Evolutionary conservation across 2,329 filamentous ascomycete genomes (phyloP), one percentile per base, ranked within the genome.

Genomic region (Gyromitra esculenta): DNA sequence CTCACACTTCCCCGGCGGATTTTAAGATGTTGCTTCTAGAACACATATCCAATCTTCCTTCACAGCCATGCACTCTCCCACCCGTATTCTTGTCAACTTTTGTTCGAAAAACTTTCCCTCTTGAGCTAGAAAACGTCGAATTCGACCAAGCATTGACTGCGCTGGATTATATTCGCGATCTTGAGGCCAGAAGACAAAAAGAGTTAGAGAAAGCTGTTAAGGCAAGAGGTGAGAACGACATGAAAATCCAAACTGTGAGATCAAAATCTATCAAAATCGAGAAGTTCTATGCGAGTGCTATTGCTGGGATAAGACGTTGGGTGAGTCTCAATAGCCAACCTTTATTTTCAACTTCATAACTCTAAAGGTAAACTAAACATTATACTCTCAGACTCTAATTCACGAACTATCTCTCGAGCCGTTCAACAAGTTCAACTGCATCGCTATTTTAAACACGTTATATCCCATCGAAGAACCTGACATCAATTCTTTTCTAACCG

Each of bases 361-460:
- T 73, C 5, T 13, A 56, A 45, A 63, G 65, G 57, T 64, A 73
- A 65, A 31, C 62, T 75, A 71, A 70, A 43, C n/a, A 59, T 56
- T 35, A 1, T 59, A 65, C 7, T 8, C 11, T 21, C 75, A 89
- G 88, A 88, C 89, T 75, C 83, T 91, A 81, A 87, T 91, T 82
- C 90, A 91, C 80, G 89, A 91, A 80, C 86, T 91, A 80, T 87
- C 88, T 35, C 84, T 90, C 39, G 84, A 86, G 41, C 88, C 89
- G 0, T 90, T 89, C 83, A 88, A 89, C 84, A 90, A 89, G 82
- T 85, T 87, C 80, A 91, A 90, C 81, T 90, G 89, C 81, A 85
- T 90, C 78, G 89, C 88, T 68, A 89, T 91, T 86, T 86, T 91
- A 65, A 91, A 91, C 83, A 91, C 89, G 8, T 84, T 91, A 39